phyloP scores from a whole-genome alignment of 192 early-diverging fungal genomes.

The Coemansia sp. region DNA sequence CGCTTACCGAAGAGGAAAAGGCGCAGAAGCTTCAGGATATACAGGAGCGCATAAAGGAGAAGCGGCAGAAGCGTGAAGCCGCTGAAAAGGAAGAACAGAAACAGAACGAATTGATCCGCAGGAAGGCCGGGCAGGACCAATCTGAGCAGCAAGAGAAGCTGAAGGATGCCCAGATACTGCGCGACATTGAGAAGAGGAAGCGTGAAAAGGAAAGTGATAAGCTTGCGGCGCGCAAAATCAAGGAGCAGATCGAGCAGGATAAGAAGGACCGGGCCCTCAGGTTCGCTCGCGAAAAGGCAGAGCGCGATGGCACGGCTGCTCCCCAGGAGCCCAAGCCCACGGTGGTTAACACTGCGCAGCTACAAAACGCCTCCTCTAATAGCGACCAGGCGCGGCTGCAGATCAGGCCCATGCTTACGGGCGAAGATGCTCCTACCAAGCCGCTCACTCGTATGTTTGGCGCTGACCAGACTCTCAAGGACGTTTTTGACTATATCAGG shows the following conservation, averaged over 20 bases:
- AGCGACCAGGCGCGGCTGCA: conserved; percentile 61
- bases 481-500: conserved; percentile 57
- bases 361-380: conserved; percentile 28
- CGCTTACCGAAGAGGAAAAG: conserved; percentile 75
- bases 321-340: conserved; percentile 6
- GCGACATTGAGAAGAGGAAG: conserved; percentile 59
- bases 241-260: conserved; percentile 68
- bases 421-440: conserved; percentile 29
- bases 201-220: conserved; percentile 69
- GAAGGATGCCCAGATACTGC: conserved; percentile 58
- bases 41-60: conserved; percentile 56
- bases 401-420: conserved; percentile 57
- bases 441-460: conserved; percentile 62
- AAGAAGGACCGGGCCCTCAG: conserved; percentile 60
- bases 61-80: conserved; percentile 57
- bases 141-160: conserved; percentile 58
- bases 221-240: conserved; percentile 58
- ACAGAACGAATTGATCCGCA: conserved; percentile 57
- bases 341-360: conserved; percentile 21
- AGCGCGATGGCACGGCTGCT: conserved; percentile 19
- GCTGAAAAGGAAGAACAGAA: conserved; percentile 61
- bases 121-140: conserved; percentile 63
- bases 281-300: conserved; percentile 43
- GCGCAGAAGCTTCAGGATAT: conserved; percentile 61
- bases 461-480: conserved; percentile 56